A percentile compares a stretch with the other conserved stretches of the same genome.
Evolutionary conservation across 2,329 filamentous ascomycete species (phyloP).

Genomic region (Fusarium pininemorale): DNA sequence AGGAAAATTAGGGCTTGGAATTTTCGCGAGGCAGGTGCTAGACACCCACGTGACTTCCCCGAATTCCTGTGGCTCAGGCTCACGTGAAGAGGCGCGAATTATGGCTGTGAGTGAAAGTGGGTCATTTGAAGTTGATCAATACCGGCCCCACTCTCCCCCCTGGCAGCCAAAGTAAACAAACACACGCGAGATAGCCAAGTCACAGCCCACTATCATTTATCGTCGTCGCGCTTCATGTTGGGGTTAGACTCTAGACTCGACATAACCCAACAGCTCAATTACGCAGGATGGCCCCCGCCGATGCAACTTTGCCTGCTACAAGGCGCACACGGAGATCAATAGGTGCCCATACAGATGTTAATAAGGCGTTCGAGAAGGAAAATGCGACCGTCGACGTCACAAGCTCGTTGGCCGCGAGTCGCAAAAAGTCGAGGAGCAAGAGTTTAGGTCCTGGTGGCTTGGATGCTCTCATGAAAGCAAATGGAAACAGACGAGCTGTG

Average conservation of each 20-base stretch:
- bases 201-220: conserved; percentile 39
- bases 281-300: conserved; percentile 47
- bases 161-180: conserved; percentile 52
- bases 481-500: conserved; percentile 84
- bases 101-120: not conserved
- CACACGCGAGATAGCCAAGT: conserved; percentile 42
- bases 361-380: conserved; percentile 73
- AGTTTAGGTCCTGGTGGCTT: conserved; percentile 93
- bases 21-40: conserved; percentile 37
- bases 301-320: conserved; percentile 63
- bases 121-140: not conserved
- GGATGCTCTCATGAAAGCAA: conserved; percentile 79
- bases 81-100: conserved; percentile 35
- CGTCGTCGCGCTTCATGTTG: conserved; percentile 29
- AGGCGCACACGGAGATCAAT: conserved; percentile 77
- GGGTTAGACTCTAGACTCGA: conserved; percentile 25
- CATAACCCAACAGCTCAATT: conserved; percentile 22
- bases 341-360: conserved; percentile 63
- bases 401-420: conserved; percentile 60
- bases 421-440: conserved; percentile 87
- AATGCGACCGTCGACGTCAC: conserved; percentile 77
- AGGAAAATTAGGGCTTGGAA: conserved; percentile 37
- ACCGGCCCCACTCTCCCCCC: conserved; percentile 34
- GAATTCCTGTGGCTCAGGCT: not conserved
- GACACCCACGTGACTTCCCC: conserved; percentile 41